phyloP scores from a whole-genome alignment of 345 rosid genomes.

The Citrus trifoliata region DNA sequence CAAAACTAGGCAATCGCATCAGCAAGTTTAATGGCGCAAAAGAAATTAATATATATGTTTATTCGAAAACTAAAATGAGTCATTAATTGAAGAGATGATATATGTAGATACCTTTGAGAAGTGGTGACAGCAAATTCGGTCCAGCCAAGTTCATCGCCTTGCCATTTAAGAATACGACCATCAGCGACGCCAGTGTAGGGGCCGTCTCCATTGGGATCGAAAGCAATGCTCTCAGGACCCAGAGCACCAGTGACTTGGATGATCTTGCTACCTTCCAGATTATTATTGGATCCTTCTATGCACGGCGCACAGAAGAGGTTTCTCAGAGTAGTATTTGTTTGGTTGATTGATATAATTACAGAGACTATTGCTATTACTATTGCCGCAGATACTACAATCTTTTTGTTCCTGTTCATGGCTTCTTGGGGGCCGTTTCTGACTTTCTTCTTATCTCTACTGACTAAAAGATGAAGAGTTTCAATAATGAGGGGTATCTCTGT shows the following conservation, averaged over 20 bases:
- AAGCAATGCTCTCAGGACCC: constrained; percentile 70
- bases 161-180: constrained; percentile 68
- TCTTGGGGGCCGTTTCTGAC: not conserved
- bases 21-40: too few species aligned
- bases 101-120: too few species aligned
- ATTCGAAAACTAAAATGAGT: too few species aligned
- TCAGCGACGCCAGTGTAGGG: constrained; percentile 72
- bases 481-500: too few species aligned
- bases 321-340: constrained; percentile 8
- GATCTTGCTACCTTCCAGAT: constrained; percentile 22
- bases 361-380: constrained; percentile 21
- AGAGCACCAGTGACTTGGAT: constrained; percentile 30
- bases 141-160: constrained; percentile 45
- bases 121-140: too few species aligned
- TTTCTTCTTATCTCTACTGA: not conserved
- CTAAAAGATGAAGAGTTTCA: not conserved
- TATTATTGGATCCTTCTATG: constrained; percentile 33
- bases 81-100: too few species aligned
- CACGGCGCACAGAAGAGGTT: constrained; percentile 34
- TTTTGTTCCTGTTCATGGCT: constrained; percentile 18
- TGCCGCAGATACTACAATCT: constrained; percentile 5
- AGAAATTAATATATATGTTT: not conserved
- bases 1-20: too few species aligned
- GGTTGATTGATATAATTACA: constrained; percentile 1
- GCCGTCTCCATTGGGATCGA: constrained; percentile 50